Evolutionary conservation across 2,329 filamentous ascomycete genomes (phyloP).

Genomic region (Pseudogymnoascus pannorum): DNA sequence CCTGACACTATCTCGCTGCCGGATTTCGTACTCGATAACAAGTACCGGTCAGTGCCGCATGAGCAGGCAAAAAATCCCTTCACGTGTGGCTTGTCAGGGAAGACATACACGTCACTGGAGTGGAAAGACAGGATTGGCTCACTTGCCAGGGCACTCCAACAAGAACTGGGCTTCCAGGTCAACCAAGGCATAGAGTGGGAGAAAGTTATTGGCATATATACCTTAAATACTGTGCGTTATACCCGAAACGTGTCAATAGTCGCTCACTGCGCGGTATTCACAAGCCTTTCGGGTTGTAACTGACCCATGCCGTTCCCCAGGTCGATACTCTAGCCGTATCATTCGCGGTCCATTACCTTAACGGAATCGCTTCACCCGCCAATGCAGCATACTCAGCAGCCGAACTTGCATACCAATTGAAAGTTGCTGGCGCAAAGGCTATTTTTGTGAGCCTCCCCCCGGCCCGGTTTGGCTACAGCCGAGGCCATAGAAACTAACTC

Average conservation of each 20-base stretch:
- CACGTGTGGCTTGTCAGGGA: conserved; percentile 65
- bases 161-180: conserved; percentile 61
- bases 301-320: conserved; percentile 29
- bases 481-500: neutral
- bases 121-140: conserved; percentile 56
- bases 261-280: neutral
- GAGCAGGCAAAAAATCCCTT: conserved; percentile 58
- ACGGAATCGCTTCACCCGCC: conserved; percentile 64
- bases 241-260: neutral
- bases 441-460: conserved; percentile 41
- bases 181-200: conserved; percentile 68
- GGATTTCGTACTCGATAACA: conserved; percentile 68
- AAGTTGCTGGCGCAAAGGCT: conserved; percentile 59
- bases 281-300: neutral
- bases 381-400: conserved; percentile 65
- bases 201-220: conserved; percentile 66
- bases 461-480: neutral
- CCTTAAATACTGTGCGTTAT: conserved; percentile 59
- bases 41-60: conserved; percentile 58
- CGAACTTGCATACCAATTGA: conserved; percentile 66
- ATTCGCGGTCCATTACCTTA: conserved; percentile 65
- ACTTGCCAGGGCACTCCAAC: conserved; percentile 58
- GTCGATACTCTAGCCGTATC: conserved; percentile 66
- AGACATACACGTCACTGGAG: conserved; percentile 53
- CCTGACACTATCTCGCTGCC: conserved; percentile 66